phyloP scores from a whole-genome alignment of 2,329 filamentous ascomycete genomes.

The Alternaria rosae region DNA sequence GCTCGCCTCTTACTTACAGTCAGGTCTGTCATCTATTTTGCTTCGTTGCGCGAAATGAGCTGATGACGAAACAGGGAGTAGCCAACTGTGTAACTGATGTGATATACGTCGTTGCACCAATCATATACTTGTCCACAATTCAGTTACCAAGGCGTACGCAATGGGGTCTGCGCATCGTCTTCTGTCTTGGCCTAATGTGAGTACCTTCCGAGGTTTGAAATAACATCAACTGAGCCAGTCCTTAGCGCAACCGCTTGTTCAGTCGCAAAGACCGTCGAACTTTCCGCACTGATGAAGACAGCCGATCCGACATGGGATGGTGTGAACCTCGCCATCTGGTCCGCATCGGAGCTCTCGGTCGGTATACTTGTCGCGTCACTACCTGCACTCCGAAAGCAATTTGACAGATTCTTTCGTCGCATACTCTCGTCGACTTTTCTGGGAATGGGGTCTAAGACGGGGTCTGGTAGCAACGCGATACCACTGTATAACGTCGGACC shows the following conservation, averaged over 20 bases:
- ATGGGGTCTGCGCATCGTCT: slow-evolving; percentile 37
- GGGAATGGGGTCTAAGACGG: slow-evolving; percentile 13
- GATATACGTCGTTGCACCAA: slow-evolving; percentile 36
- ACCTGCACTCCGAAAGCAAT: slow-evolving; percentile 36
- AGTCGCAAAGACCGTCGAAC: slow-evolving; percentile 33
- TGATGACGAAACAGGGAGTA: slow-evolving; percentile 18
- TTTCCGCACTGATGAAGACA: slow-evolving; percentile 24
- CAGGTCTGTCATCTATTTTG: slow-evolving; percentile 5
- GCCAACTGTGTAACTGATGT: slow-evolving; percentile 39
- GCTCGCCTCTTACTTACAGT: slow-evolving; percentile 22
- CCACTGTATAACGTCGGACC: slow-evolving; percentile 30
- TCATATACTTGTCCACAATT: slow-evolving; percentile 35
- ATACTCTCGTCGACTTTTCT: slow-evolving; percentile 26
- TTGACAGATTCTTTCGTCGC: slow-evolving; percentile 28
- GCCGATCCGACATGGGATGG: slow-evolving; percentile 33
- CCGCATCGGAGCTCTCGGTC: slow-evolving; percentile 30
- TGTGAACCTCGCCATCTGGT: slow-evolving; percentile 35
- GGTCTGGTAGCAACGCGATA: slow-evolving; percentile 10
- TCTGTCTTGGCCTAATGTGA: slow-evolving; percentile 35
- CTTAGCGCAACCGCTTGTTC: slow-evolving; percentile 33
- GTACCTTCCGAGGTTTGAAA: neutral
- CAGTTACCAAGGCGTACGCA: slow-evolving; percentile 35
- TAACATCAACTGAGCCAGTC: slow-evolving; percentile 2
- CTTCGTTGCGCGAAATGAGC: neutral
- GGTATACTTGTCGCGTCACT: slow-evolving; percentile 35